These are phyloP conservation scores for Fusarium compactum DNA, from an alignment of 2,329 filamentous ascomycete species.

Conservation along the genomic window DNA sequence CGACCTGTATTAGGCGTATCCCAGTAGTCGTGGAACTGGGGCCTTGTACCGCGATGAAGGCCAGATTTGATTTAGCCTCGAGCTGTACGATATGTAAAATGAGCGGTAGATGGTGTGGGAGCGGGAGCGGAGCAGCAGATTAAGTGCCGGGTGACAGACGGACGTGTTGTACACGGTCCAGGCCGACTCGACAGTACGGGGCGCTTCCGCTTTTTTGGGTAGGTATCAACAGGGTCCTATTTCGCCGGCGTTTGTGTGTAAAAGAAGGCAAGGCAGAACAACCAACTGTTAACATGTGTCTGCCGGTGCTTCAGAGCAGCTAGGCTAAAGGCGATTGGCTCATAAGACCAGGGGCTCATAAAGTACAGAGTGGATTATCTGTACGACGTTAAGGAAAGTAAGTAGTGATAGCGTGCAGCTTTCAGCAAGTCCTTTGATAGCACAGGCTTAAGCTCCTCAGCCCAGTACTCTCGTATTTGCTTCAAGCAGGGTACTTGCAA, in stretches of 20 bases:
- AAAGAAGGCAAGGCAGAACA: slow-evolving; percentile 9
- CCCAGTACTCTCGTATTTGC: not conserved
- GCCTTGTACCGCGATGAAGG: slow-evolving; percentile 10
- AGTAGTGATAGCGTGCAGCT: not conserved
- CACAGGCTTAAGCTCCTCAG: not conserved
- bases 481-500: not conserved
- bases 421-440: not conserved
- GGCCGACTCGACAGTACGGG: not conserved
- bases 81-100: slow-evolving; percentile 14
- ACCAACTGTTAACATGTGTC: slow-evolving; percentile 1
- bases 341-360: slow-evolving; percentile 18
- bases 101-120: slow-evolving; percentile 16
- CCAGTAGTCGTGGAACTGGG: slow-evolving; percentile 19
- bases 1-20: not conserved
- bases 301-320: slow-evolving; percentile 21
- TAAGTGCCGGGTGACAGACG: not conserved
- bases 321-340: slow-evolving; percentile 38
- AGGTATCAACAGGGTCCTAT: not conserved
- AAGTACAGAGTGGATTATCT: not conserved
- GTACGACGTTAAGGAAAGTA: not conserved
- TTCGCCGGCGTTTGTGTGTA: not conserved
- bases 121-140: slow-evolving; percentile 31
- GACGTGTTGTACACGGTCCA: not conserved
- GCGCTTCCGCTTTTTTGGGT: not conserved
- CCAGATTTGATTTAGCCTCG: slow-evolving; percentile 25